Evolutionary conservation across 345 rosid genomes (phyloP), one percentile per base, ranked within the genome.

Genomic region (Euclidium syriacum): DNA sequence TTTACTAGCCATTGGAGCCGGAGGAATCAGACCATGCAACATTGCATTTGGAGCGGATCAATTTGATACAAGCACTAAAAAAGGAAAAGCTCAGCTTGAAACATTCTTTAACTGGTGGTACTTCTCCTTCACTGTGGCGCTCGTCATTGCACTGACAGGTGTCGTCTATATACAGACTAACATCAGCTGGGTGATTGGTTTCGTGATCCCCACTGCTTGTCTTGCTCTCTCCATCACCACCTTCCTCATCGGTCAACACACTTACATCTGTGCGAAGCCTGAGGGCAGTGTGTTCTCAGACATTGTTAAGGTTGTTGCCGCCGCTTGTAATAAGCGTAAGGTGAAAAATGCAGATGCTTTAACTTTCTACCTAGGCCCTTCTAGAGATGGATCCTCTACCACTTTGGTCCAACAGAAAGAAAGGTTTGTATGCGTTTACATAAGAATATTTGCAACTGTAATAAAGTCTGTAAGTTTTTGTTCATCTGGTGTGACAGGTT

Each of bases 41-140:
- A 86, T 88, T n/a, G 81, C 90, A 1, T 88, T 86, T 15, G 96
- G 96, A 12, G 90, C 94, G 1, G 96, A 86, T 67, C 90, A 86
- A 64, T 85, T 88, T 25, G 81, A 85, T 60, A 73, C 81, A 10
- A 50, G 17, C 10, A 86, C 86, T 1, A 67, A 64, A 3, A 75
- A 77, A n/a, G 88, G 88, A 42, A 74, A 70, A 57, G 52, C 74
- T 4, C 84, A 81, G 29, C 75, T 84, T 3, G 81, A 79, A 38
- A 81, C 83, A 49, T 88, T 86, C 80, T 88, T 84, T 80, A 86
- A 82, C 61, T 86, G 94, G 91, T 86, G 87, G 90, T 88, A 88
- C 70, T 81, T 86, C 73, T 82, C 80, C 41, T 86, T 88, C 75
- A 80, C 87, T 7, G 57, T 81, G 43, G 73, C 88, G 24, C 76